Percentiles rank a stretch among this genome's conserved stretches.
Evolutionary conservation across 2,329 filamentous ascomycete species (phyloP).

Genomic region (Neophaeococcomyces aloes): DNA sequence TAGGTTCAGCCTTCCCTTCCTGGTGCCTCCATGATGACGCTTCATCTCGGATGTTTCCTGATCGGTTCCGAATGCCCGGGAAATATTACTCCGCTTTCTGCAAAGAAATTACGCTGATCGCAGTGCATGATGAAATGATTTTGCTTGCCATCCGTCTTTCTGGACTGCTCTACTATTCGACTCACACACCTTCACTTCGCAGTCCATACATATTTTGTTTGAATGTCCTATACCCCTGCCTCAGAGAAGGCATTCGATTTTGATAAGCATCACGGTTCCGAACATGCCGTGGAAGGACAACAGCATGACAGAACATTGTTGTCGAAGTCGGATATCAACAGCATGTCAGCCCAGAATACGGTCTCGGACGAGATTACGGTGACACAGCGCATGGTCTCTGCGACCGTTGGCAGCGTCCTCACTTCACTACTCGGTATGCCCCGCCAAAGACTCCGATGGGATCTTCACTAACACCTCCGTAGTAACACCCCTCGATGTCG

Average conservation of each 20-base stretch:
- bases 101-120: no score
- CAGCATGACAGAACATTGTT: slow-evolving; percentile 22
- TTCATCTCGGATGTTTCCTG: no score
- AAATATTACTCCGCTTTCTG: no score
- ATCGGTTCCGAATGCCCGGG: no score
- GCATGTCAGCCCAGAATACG: slow-evolving; percentile 11
- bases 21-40: background rate
- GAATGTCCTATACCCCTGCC: slow-evolving; percentile 18
- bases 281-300: slow-evolving; percentile 17
- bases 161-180: no score
- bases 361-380: slow-evolving; percentile 54
- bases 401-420: slow-evolving; percentile 77
- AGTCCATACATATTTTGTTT: slow-evolving; percentile 2
- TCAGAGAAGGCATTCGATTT: slow-evolving; percentile 3
- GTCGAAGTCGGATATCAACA: slow-evolving; percentile 11
- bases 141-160: no score
- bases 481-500: slow-evolving; percentile 91
- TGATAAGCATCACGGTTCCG: slow-evolving; percentile 9
- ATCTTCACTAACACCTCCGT: slow-evolving; percentile 27
- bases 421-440: slow-evolving; percentile 58
- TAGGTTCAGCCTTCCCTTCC: background rate
- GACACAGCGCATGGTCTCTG: slow-evolving; percentile 87
- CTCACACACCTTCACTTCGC: no score
- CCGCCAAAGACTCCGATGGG: slow-evolving; percentile 44
- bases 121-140: no score